Evolutionary conservation across 768 basidiomycete genomes (phyloP).

Genomic region (Asterophora lycoperdoides): DNA sequence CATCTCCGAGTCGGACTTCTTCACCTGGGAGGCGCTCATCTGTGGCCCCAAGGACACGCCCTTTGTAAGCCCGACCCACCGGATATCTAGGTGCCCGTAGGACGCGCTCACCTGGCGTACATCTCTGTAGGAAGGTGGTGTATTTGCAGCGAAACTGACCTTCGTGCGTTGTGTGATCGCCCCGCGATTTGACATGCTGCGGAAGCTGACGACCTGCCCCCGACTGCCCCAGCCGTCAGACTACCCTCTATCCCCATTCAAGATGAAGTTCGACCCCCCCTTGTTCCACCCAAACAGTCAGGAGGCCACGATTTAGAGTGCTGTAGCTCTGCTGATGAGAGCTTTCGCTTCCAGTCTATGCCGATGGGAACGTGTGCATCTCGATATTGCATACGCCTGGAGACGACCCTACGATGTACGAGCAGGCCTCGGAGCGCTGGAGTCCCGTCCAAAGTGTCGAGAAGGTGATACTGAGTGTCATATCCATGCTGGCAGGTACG

Average conservation of each 20-base stretch:
- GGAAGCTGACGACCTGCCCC: background rate
- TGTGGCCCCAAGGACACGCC: constrained; percentile 93
- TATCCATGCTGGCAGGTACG: constrained; percentile 94
- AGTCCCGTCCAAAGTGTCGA: constrained; percentile 98
- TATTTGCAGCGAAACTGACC: constrained; percentile 87
- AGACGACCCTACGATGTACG: constrained; percentile 90
- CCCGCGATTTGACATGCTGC: background rate
- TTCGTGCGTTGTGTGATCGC: constrained; percentile 59
- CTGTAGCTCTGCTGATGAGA: constrained; percentile 10
- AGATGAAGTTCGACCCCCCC: constrained; percentile 98
- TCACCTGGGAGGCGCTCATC: constrained; percentile 94
- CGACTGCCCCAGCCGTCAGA: constrained; percentile 64
- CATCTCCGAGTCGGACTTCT: constrained; percentile 88
- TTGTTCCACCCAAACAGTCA: constrained; percentile 96
- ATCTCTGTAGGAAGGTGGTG: constrained; percentile 76
- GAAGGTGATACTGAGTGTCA: constrained; percentile 93
- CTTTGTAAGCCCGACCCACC: constrained; percentile 53
- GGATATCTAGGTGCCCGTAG: constrained; percentile 1
- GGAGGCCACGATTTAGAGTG: constrained; percentile 24
- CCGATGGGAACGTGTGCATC: constrained; percentile 96
- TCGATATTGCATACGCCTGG: constrained; percentile 95
- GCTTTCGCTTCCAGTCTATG: constrained; percentile 66
- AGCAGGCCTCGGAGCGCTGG: constrained; percentile 95
- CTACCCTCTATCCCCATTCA: constrained; percentile 97
- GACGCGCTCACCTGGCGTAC: background rate